Percentiles rank a stretch among this genome's conserved stretches.
These are phyloP conservation scores for Boletus edulis DNA, from an alignment of 768 basidiomycete genomes.

Conservation along the genomic window DNA sequence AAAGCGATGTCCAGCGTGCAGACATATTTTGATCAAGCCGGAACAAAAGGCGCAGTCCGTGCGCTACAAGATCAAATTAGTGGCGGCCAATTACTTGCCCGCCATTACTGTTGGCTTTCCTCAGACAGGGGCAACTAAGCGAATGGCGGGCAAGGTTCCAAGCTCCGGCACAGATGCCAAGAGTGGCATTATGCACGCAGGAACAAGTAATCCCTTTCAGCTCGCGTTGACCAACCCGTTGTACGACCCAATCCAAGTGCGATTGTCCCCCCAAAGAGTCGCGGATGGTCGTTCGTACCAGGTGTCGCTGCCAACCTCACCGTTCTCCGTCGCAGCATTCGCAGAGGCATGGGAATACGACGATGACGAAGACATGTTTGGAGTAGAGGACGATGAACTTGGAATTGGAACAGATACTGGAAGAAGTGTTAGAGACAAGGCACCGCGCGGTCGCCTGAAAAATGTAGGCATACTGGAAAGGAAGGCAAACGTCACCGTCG, in stretches of 20 bases:
- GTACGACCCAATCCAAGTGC: constrained; percentile 92
- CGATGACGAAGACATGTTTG: constrained; percentile 85
- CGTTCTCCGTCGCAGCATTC: constrained; percentile 85
- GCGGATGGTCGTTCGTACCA: constrained; percentile 54
- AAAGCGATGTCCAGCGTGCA: constrained; percentile 91
- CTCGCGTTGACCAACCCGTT: constrained; percentile 92
- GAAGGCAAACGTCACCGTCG: constrained; percentile 83
- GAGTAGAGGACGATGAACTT: constrained; percentile 41
- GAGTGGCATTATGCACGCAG: constrained; percentile 56
- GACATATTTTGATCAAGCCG: constrained; percentile 97
- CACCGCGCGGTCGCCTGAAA: constrained; percentile 46
- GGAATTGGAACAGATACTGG: constrained; percentile 29
- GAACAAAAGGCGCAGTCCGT: constrained; percentile 95
- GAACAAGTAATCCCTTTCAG: constrained; percentile 82
- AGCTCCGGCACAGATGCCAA: constrained; percentile 38
- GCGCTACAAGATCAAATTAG: constrained; percentile 96
- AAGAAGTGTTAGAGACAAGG: constrained; percentile 45
- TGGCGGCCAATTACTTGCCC: constrained; percentile 93
- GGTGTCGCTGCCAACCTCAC: constrained; percentile 70
- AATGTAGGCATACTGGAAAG: constrained; percentile 83
- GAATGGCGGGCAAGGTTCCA: constrained; percentile 35
- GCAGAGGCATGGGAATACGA: constrained; percentile 99
- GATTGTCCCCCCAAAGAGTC: constrained; percentile 72
- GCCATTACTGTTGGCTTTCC: constrained; percentile 74
- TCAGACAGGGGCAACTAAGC: constrained; percentile 43